Base-by-base conservation (phyloP, 2,329 filamentous ascomycete species). In the Fusarium nelsonii region DNA sequence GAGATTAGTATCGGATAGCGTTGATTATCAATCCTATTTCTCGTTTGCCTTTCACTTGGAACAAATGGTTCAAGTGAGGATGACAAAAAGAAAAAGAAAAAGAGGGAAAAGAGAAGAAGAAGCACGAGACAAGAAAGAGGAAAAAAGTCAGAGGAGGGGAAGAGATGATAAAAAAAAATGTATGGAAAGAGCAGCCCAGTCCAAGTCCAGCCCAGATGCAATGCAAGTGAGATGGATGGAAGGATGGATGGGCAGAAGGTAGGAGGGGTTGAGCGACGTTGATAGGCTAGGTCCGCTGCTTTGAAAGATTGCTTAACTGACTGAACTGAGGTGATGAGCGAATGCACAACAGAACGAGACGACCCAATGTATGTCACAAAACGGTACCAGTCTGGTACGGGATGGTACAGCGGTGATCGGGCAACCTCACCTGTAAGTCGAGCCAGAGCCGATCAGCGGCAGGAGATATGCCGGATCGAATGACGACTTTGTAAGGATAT, bases 31-130 rank as follows among this genome's bases (percentile, higher is more conserved):
- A 60, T 63, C 60, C 30, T 39, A 48, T 45, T 20, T 63, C 30
- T 56, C 34, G 46, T 52, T 63, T 58, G 62, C 57, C 68, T n/a
- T 71, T 63, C 71, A 70, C 69, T 72, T 70, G 51, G 50, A 53
- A 49, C 36, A 46, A 18, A 40, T n/a, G 45, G 49, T 46, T 57
- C 63, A 68, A 66, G 68, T 56, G 61, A 70, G 55, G 59, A 57
- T 65, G 71, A 68, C 58, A 57, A 55, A 66, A 64, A 52, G 43
- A 56, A 40, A 52, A 30, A n/a, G 41, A 51, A 50, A 36, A 32
- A 18, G 30, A 53, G 39, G 15, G 34, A 41, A 49, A 51, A 40
- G 12, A 32, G 36, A 59, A 53, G 30, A 58, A 50, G 37, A 44
- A 53, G 9, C 7, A 16, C 40, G 15, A 43, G 23, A 28, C 18